phyloP scores from a whole-genome alignment of 106 monocot species.

The Phalaenopsis equestris region DNA sequence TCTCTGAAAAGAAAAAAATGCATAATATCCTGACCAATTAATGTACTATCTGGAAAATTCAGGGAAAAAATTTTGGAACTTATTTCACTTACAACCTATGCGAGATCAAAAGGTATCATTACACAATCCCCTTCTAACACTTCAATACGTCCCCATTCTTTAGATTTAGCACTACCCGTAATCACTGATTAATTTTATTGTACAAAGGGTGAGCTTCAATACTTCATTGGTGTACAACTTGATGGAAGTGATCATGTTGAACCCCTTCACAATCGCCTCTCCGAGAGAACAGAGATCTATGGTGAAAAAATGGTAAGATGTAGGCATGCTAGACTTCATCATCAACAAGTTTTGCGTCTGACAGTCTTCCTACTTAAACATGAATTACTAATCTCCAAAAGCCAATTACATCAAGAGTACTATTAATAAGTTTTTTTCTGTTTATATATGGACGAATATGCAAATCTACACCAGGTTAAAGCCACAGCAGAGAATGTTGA shows the following conservation, averaged over 20 bases:
- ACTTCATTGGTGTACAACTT: constrained; percentile 97
- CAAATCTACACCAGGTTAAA: constrained; percentile 42
- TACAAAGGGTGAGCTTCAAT: constrained; percentile 89
- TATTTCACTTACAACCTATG: constrained; percentile 99
- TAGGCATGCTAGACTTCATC: neutral
- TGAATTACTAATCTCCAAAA: neutral
- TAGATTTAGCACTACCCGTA: neutral
- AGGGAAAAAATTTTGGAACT: constrained; percentile 99
- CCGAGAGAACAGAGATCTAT: constrained; percentile 43
- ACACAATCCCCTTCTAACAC: neutral
- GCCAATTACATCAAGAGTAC: neutral
- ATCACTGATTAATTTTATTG: neutral
- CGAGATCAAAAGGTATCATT: constrained; percentile 78
- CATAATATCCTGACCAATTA: neutral
- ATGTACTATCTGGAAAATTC: constrained; percentile 10
- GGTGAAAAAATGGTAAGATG: constrained; percentile 52
- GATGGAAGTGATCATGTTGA: constrained; percentile 97
- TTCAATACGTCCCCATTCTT: neutral
- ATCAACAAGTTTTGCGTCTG: neutral
- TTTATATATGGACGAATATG: neutral
- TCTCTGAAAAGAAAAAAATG: neutral
- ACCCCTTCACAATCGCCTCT: constrained; percentile 82
- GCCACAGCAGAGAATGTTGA: constrained; percentile 77
- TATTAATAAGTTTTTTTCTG: neutral
- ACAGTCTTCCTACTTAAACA: neutral